Conservation (phyloP, 441 rosid species). For the Erodium trifolium region DNA sequence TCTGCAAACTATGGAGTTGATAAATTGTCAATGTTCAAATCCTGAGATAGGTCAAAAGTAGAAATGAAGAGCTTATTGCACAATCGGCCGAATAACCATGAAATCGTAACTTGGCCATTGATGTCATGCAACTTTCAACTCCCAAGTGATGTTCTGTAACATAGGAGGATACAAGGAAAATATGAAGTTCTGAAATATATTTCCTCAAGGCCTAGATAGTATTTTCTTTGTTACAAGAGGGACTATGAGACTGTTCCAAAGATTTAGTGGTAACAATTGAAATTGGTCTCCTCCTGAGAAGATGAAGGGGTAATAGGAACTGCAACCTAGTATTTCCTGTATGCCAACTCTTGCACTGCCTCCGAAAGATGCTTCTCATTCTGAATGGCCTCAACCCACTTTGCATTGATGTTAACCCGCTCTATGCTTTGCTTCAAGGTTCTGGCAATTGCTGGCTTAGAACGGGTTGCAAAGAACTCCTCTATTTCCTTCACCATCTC, state of each 20-base stretch:
- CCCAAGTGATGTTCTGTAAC: too few species aligned
- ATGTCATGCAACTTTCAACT: too few species aligned
- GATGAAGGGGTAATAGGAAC: not conserved
- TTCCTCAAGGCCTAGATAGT: not conserved
- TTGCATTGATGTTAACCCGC: constrained; percentile 60
- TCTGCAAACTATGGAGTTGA: too few species aligned
- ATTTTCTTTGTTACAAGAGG: not conserved
- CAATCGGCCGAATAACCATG: too few species aligned
- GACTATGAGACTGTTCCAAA: not conserved
- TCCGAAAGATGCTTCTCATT: constrained; percentile 44
- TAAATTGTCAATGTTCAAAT: too few species aligned
- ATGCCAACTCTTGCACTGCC: constrained; percentile 45
- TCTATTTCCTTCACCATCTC: constrained; percentile 75
- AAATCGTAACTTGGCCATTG: too few species aligned
- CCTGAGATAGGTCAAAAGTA: too few species aligned
- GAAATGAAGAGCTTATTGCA: too few species aligned
- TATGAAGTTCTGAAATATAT: not conserved
- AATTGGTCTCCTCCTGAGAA: not conserved
- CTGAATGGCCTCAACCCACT: constrained; percentile 65
- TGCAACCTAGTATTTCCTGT: constrained; percentile 31
- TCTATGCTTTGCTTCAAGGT: constrained; percentile 96
- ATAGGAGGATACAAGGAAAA: too few species aligned
- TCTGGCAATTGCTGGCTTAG: constrained; percentile 56
- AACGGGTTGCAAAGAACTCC: constrained; percentile 65
- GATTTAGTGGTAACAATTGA: not conserved